These are phyloP conservation scores for Monilinia fructicola DNA, from an alignment of 2,329 filamentous ascomycete species.

Conservation along the genomic window DNA sequence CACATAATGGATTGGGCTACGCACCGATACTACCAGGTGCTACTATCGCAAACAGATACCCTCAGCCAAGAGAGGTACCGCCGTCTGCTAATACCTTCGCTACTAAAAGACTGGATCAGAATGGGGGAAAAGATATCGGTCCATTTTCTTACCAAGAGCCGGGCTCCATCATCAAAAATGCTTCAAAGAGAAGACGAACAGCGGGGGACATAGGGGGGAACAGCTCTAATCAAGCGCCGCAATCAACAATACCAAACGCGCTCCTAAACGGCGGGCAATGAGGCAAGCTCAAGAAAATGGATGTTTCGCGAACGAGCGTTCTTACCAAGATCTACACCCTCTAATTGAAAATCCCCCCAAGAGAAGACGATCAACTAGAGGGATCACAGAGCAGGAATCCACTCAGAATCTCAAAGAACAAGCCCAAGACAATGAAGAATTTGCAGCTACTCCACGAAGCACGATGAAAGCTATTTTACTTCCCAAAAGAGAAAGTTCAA, in stretches of 20 bases:
- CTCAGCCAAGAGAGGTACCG: neutral
- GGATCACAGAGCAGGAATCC: neutral
- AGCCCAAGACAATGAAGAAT: neutral
- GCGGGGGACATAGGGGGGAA: too few relatives aligned
- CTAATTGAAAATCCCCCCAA: neutral
- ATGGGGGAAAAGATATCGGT: neutral
- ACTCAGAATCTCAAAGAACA: neutral
- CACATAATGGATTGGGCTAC: neutral
- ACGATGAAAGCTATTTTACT: neutral
- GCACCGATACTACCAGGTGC: conserved; percentile 15
- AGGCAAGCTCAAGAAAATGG: neutral
- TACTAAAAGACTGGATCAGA: neutral
- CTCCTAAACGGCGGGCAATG: neutral
- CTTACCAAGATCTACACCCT: neutral
- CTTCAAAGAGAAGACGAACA: conserved; percentile 12
- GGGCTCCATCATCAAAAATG: neutral
- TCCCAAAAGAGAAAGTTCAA: neutral
- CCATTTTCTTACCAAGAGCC: neutral
- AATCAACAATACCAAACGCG: neutral
- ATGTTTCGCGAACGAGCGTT: neutral
- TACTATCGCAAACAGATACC: conserved; percentile 1
- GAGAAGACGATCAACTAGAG: neutral
- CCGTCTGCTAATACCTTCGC: neutral
- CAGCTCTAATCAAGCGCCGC: neutral
- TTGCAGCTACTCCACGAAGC: neutral